Percentiles rank a stretch among this genome's conserved stretches.
Evolutionary conservation across 108 stramenopile species (phyloP).

Genomic region (Phaeodactylum tricornutum): DNA sequence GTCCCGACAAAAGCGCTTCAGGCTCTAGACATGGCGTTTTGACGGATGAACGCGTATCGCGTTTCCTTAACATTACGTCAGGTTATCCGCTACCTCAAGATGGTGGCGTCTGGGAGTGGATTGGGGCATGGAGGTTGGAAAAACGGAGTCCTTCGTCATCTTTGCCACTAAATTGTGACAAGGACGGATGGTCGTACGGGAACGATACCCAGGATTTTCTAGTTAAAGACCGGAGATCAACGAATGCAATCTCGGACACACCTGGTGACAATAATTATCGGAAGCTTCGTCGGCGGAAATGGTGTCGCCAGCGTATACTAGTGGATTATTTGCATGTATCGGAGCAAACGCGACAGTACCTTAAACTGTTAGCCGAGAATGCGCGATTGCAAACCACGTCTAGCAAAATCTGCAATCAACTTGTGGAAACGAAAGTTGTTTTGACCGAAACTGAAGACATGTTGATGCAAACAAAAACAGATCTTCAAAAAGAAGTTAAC

Average conservation of each 20-base stretch:
- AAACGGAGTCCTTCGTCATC: conserved; percentile 7
- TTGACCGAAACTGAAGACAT: conserved; percentile 34
- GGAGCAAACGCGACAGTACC: conserved; percentile 20
- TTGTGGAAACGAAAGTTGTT: conserved; percentile 41
- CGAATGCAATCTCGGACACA: neutral
- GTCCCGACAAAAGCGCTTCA: conserved; percentile 25
- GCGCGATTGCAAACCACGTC: conserved; percentile 18
- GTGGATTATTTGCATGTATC: conserved; percentile 40
- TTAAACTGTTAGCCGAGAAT: conserved; percentile 37
- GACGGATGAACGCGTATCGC: conserved; percentile 22
- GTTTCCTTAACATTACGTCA: conserved; percentile 29
- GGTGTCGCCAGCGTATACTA: conserved; percentile 37
- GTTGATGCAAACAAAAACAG: conserved; percentile 10
- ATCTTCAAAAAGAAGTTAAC: neutral
- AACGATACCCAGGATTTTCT: conserved; percentile 13
- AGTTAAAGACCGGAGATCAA: neutral
- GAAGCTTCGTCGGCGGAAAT: conserved; percentile 30
- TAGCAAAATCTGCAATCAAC: conserved; percentile 31
- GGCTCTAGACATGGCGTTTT: conserved; percentile 35
- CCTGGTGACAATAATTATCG: neutral
- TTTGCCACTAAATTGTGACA: conserved; percentile 17
- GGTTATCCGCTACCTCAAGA: conserved; percentile 46
- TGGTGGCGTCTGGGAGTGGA: conserved; percentile 47
- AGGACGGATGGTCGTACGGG: conserved; percentile 43
- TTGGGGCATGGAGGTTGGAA: conserved; percentile 39